phyloP scores from a whole-genome alignment of 1,284 basidiomycete genomes.

The Neonothopanus nambi region DNA sequence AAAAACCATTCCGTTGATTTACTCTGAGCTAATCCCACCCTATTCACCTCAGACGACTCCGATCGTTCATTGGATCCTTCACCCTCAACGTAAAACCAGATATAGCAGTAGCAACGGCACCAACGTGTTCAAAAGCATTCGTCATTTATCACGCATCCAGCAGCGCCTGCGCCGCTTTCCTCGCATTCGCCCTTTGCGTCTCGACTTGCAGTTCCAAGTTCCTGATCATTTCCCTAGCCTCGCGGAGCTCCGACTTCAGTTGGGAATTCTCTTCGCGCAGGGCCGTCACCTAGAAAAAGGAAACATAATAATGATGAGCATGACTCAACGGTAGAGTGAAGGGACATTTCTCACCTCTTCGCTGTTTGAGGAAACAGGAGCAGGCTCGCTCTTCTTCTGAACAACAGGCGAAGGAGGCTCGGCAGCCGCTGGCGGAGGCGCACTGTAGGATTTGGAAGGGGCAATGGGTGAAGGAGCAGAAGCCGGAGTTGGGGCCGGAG shows the following conservation, averaged over 20 bases:
- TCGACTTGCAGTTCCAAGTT: constrained; percentile 85
- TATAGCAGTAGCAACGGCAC: neutral
- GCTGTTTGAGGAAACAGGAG: neutral
- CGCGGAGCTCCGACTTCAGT: constrained; percentile 66
- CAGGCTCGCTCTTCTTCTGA: neutral
- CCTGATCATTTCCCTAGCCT: constrained; percentile 76
- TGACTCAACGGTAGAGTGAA: no score
- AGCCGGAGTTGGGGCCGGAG: constrained; percentile 19
- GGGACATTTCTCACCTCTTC: neutral
- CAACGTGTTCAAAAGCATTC: constrained; percentile 15
- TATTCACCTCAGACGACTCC: no score
- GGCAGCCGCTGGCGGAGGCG: constrained; percentile 19
- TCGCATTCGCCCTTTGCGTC: constrained; percentile 68
- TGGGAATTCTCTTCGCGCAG: constrained; percentile 55
- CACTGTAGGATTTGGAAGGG: constrained; percentile 11
- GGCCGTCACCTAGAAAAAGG: neutral
- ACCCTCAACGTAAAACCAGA: neutral
- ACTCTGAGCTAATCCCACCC: no score
- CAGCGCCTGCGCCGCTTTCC: constrained; percentile 61
- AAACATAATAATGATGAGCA: no score
- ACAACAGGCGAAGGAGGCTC: constrained; percentile 14
- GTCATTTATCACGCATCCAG: constrained; percentile 32
- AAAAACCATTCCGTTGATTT: no score
- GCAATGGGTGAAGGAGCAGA: constrained; percentile 15
- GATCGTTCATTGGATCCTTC: no score